Percentiles rank a stretch among this genome's conserved stretches.
These are phyloP conservation scores for Wickerhamiella domercqiae DNA, from an alignment of 805 yeast species.

Conservation along the genomic window DNA sequence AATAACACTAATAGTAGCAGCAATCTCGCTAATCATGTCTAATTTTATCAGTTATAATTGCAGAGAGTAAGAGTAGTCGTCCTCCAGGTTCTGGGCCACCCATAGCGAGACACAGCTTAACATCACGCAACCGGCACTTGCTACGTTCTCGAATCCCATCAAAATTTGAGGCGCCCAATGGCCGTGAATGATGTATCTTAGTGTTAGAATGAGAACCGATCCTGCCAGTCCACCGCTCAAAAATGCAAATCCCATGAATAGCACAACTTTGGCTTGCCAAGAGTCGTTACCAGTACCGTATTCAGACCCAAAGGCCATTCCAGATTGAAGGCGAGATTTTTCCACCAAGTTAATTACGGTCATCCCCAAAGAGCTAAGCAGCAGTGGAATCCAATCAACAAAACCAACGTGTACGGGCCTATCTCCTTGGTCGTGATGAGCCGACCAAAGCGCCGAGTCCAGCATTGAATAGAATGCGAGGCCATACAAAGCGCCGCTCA, in stretches of 20 bases:
- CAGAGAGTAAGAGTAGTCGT: constrained; percentile 84
- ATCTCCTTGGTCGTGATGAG: constrained; percentile 27
- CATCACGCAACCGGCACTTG: constrained; percentile 66
- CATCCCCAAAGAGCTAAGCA: constrained; percentile 83
- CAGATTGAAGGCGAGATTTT: constrained; percentile 36
- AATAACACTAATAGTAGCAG: too few relatives aligned
- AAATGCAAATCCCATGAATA: constrained; percentile 83
- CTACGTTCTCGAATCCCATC: constrained; percentile 84
- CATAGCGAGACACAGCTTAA: constrained; percentile 78
- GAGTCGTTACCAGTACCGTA: constrained; percentile 36
- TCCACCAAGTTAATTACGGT: constrained; percentile 60
- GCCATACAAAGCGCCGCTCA: constrained; percentile 41
- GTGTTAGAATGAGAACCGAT: constrained; percentile 68
- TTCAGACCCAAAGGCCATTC: constrained; percentile 27
- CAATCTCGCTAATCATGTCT: too few relatives aligned
- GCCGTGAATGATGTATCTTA: constrained; percentile 59
- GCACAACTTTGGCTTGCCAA: constrained; percentile 86
- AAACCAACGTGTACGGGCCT: constrained; percentile 73
- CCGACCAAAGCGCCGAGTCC: constrained; percentile 78
- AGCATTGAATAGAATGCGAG: constrained; percentile 79
- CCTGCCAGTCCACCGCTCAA: constrained; percentile 93
- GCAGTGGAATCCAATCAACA: constrained; percentile 89
- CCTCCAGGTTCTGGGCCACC: constrained; percentile 92
- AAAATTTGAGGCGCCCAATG: constrained; percentile 77
- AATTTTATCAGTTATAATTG: constrained; percentile 51